Evolutionary conservation across 2,329 filamentous ascomycete species (phyloP), one percentile per base, ranked within the genome.

Genomic region (Orbilia ellipsospora): DNA sequence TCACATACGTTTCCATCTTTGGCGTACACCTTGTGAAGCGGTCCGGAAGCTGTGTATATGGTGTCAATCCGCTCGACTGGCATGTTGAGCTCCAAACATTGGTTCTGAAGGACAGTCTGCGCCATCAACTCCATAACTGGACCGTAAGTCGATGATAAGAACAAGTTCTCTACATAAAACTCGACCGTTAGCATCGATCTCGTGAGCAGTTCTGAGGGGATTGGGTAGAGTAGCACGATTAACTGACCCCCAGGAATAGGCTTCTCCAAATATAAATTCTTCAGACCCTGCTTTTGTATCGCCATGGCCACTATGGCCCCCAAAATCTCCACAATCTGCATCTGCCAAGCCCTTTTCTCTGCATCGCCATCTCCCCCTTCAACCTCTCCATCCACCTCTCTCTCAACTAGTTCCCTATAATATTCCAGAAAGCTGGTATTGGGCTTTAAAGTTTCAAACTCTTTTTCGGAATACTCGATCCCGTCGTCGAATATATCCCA

Each of bases 251-350:
- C 90, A 80, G 92, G 90, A 62, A 93, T 89, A 78, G 90, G 92
- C 81, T 93, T 90, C 80, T 93, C 91, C 4, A 93, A 81, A 90
- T 90, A 92, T 80, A 92, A 91, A 82, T 88, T 93, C 82, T 89
- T 91, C 36, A 93, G 83, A 78, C 90, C 92, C 80, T 93, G 91
- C 26, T 80, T 86, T 62, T 85, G 82, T 7, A 91, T 84, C 0
- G 88, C 86, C 72, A 86, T 90, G 13, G 91, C 91, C 4, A 92
- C 86, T 80, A 91, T 93, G 0, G 87, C 87, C 1, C 90, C 90
- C 90, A 90, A 92, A 79, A 88, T 85, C 78, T 90, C 87, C 2
- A 88, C 87, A 77, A 85, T 81, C 8, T 83, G 79, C 10, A 85
- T 66, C 50, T 75, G 74, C 10, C 69, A 77, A 13, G 23, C 70